Percentiles rank a stretch among this genome's conserved stretches.
Evolutionary conservation across 805 yeast genomes (phyloP).

Genomic region (Saccharomycopsis javanensis): DNA sequence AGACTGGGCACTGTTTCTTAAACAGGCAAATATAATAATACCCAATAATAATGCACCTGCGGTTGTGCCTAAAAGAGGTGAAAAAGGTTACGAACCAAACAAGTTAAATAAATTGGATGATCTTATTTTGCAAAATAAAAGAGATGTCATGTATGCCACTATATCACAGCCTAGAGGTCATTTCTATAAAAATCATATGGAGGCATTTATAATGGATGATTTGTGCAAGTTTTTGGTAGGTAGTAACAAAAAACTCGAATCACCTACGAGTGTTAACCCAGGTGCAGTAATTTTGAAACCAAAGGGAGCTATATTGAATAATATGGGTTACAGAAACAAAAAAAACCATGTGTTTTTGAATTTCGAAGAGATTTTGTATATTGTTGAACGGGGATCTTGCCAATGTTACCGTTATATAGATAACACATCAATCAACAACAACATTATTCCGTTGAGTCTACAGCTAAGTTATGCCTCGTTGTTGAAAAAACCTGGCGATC

Average conservation of each 20-base stretch:
- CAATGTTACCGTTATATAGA: constrained; percentile 23
- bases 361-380: constrained; percentile 55
- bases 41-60: not conserved
- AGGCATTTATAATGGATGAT: constrained; percentile 35
- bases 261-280: not conserved
- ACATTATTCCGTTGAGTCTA: constrained; percentile 35
- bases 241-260: not conserved
- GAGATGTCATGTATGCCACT: constrained; percentile 15
- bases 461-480: constrained; percentile 45
- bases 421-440: constrained; percentile 18
- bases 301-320: constrained; percentile 51
- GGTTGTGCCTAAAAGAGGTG: constrained; percentile 17
- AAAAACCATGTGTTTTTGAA: constrained; percentile 35
- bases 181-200: constrained; percentile 31
- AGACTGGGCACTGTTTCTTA: constrained; percentile 13
- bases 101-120: constrained; percentile 8
- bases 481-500: constrained; percentile 26
- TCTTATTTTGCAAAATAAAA: constrained; percentile 11
- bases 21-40: not conserved
- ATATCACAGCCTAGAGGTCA: constrained; percentile 12
- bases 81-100: constrained; percentile 18
- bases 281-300: constrained; percentile 32
- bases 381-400: constrained; percentile 57
- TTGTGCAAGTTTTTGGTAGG: constrained; percentile 8
- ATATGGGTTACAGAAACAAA: constrained; percentile 41